Evolutionary conservation across 2,329 filamentous ascomycete genomes (phyloP), one percentile per base, ranked within the genome.

Genomic region (Claviceps africana): DNA sequence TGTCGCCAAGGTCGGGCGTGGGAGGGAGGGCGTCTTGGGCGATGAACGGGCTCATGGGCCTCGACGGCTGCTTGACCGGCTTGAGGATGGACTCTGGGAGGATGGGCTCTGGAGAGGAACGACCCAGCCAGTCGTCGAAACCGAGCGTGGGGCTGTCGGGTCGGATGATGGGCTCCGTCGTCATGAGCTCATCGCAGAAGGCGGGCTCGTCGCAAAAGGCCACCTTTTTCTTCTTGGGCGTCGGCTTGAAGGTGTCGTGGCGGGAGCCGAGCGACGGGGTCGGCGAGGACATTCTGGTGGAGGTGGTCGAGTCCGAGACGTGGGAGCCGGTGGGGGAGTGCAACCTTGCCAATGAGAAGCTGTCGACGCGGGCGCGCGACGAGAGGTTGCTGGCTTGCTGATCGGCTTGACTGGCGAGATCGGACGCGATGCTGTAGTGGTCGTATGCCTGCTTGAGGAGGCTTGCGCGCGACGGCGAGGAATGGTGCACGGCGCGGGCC

Each of bases 71-170:
- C 43, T 49, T 46, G 30, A 28, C 50, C 13, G 46, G 47, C 49
- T 58, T 59, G 15, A 57, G 54, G 30, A 62, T 56, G 10, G 57
- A 56, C 42, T 56, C 56, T 1, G 56, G 56, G 30, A 58, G 58
- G 17, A 56, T 13, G 8, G 59, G 55, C 44, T 59, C 52, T 4
- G 54, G 59, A 15, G 52, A 51, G 17, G 56, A 52, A 11, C 61
- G 57, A 44, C 55, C 50, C 13, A 70, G 64, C 46, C 65, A 65
- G 56, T 74, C 73, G 50, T 76, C 74, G 52, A 78, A 72, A 11
- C 78, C 78, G 6, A 82, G 71, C 0, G 78, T 82, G 1, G 78
- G 78, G 3, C 78, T 81, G 57, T 82, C 78, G 0, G 78, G 78
- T 9, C 78, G 75, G 54, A 79, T 70, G 33, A 72, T 65, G 21